phyloP scores from a whole-genome alignment of 2,329 filamentous ascomycete species.

The Beauveria brongniartii region DNA sequence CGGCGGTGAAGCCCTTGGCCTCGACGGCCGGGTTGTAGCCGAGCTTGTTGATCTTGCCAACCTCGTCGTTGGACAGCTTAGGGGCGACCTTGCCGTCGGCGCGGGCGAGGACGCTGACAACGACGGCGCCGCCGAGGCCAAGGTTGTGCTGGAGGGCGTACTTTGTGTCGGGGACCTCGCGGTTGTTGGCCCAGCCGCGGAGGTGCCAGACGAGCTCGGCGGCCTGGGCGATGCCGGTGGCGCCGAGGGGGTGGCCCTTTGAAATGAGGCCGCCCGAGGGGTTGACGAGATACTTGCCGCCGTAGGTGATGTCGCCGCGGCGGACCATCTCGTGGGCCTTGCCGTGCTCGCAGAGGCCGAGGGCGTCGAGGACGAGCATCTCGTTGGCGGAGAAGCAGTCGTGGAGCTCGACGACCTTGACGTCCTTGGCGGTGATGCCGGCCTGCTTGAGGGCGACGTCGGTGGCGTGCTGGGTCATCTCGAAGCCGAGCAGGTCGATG shows the following conservation, averaged over 20 bases:
- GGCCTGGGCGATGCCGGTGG: slow-evolving; percentile 91
- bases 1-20: slow-evolving; percentile 78
- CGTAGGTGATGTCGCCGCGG: slow-evolving; percentile 83
- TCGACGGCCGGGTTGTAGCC: slow-evolving; percentile 90
- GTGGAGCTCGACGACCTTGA: slow-evolving; percentile 85
- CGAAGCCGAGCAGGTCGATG: slow-evolving; percentile 84
- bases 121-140: slow-evolving; percentile 81
- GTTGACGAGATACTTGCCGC: slow-evolving; percentile 76
- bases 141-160: slow-evolving; percentile 87
- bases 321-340: slow-evolving; percentile 90
- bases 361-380: slow-evolving; percentile 80
- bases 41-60: slow-evolving; percentile 59
- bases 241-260: slow-evolving; percentile 91
- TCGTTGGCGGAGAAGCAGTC: slow-evolving; percentile 97
- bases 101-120: slow-evolving; percentile 82
- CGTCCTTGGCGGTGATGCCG: slow-evolving; percentile 56
- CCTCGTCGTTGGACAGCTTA: slow-evolving; percentile 50
- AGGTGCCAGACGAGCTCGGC: slow-evolving; percentile 94
- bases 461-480: slow-evolving; percentile 71
- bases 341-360: slow-evolving; percentile 69
- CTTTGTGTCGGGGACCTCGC: slow-evolving; percentile 58
- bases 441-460: slow-evolving; percentile 67
- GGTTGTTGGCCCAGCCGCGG: slow-evolving; percentile 91
- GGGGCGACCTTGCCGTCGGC: slow-evolving; percentile 64
- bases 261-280: slow-evolving; percentile 91